These are phyloP conservation scores for Corniculantispora saksenae DNA, from an alignment of 2,329 filamentous ascomycete species.

Conservation along the genomic window DNA sequence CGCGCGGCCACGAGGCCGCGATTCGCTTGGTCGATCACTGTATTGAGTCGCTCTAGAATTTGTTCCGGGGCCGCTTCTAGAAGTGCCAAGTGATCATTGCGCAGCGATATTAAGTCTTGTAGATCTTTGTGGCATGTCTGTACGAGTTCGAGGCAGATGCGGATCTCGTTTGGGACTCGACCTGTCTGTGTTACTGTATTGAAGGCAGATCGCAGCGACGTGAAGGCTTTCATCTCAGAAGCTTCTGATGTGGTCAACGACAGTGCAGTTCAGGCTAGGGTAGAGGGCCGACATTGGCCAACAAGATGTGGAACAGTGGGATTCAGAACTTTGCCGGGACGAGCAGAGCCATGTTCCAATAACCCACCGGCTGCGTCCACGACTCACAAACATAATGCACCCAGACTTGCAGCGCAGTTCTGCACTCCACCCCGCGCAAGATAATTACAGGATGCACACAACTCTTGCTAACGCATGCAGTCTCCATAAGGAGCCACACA, in stretches of 20 bases:
- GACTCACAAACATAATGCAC: no score
- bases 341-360: no score
- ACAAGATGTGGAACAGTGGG: neutral
- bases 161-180: constrained; percentile 30
- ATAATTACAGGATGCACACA: neutral
- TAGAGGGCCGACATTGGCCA: neutral
- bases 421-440: constrained; percentile 2
- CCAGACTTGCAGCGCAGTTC: no score
- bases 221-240: constrained; percentile 5
- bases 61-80: constrained; percentile 25
- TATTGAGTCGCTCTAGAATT: constrained; percentile 31
- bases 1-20: constrained; percentile 30
- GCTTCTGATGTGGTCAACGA: neutral
- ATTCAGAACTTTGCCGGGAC: neutral
- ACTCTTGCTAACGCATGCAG: no score
- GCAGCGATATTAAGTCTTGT: constrained; percentile 35
- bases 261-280: neutral
- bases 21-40: constrained; percentile 32
- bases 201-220: constrained; percentile 7
- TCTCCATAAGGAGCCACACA: no score
- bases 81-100: constrained; percentile 29
- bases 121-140: constrained; percentile 34
- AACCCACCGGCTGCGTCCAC: neutral
- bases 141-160: constrained; percentile 33
- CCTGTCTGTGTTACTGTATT: constrained; percentile 24